These are phyloP conservation scores for Claviceps arundinis DNA, from an alignment of 2,329 filamentous ascomycete genomes.

Conservation along the genomic window DNA sequence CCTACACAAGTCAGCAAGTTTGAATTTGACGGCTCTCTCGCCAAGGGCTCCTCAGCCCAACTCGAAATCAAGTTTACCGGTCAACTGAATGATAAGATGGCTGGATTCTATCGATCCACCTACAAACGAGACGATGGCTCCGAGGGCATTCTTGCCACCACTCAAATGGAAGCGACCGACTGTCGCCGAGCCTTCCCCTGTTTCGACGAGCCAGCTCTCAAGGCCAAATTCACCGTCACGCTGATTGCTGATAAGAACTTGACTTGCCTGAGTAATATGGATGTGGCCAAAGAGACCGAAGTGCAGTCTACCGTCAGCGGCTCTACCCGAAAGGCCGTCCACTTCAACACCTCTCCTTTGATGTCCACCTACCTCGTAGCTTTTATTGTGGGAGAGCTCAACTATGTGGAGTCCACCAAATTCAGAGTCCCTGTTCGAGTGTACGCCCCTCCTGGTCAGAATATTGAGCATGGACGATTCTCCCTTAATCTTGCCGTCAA, in stretches of 20 bases:
- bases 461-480: constrained; percentile 85
- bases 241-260: constrained; percentile 80
- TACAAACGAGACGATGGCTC: constrained; percentile 75
- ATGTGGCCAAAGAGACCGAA: constrained; percentile 67
- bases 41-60: constrained; percentile 63
- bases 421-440: constrained; percentile 89
- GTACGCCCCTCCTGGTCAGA: constrained; percentile 80
- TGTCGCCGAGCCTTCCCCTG: constrained; percentile 87
- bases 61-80: constrained; percentile 53
- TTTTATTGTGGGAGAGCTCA: constrained; percentile 87
- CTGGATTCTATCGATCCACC: constrained; percentile 90
- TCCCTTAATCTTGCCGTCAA: constrained; percentile 79
- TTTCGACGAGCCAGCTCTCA: constrained; percentile 90
- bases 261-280: constrained; percentile 95
- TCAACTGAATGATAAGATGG: constrained; percentile 84
- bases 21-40: constrained; percentile 58
- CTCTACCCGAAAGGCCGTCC: constrained; percentile 61
- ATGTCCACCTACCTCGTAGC: constrained; percentile 97
- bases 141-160: constrained; percentile 72
- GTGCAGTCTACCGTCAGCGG: constrained; percentile 25
- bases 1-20: constrained; percentile 72
- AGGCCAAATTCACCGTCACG: constrained; percentile 84
- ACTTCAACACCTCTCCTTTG: constrained; percentile 79
- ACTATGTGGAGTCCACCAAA: constrained; percentile 80
- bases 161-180: constrained; percentile 95